phyloP scores from a whole-genome alignment of 768 basidiomycete species.

The Lentinula boryana region DNA sequence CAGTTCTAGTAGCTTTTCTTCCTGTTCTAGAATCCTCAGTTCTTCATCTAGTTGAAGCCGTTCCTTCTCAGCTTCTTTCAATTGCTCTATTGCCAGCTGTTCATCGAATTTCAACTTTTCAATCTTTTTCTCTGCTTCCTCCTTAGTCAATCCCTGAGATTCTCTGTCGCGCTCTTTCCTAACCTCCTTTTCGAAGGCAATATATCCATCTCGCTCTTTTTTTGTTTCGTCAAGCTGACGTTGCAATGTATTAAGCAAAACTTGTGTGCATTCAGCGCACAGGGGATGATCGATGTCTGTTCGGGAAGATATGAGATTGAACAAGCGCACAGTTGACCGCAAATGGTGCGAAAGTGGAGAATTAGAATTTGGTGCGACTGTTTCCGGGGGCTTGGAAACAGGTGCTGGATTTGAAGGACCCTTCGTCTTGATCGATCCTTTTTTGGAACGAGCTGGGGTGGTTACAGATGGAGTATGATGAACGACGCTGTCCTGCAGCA shows the following conservation, averaged over 20 bases:
- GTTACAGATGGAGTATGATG: conserved; percentile 59
- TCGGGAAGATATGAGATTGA: conserved; percentile 70
- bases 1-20: conserved; percentile 71
- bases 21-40: conserved; percentile 59
- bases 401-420: conserved; percentile 13
- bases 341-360: conserved; percentile 75
- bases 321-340: conserved; percentile 66
- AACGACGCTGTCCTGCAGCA: conserved; percentile 80
- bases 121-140: conserved; percentile 69
- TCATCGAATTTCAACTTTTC: conserved; percentile 68
- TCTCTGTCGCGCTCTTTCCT: conserved; percentile 77
- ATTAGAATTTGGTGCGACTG: conserved; percentile 55
- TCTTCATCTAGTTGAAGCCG: conserved; percentile 72
- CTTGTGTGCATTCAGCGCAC: conserved; percentile 90
- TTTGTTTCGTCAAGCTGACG: conserved; percentile 84
- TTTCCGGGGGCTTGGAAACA: conserved; percentile 32
- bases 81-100: conserved; percentile 61
- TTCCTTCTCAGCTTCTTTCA: conserved; percentile 73
- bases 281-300: conserved; percentile 89
- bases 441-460: conserved; percentile 35
- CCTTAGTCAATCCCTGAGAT: conserved; percentile 49
- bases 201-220: conserved; percentile 88
- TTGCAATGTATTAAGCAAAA: conserved; percentile 69
- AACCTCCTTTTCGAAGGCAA: conserved; percentile 87
- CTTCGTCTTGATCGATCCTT: conserved; percentile 30